Evolutionary conservation across 116 monocot genomes (phyloP).

Genomic region (Posidonia oceanica): DNA sequence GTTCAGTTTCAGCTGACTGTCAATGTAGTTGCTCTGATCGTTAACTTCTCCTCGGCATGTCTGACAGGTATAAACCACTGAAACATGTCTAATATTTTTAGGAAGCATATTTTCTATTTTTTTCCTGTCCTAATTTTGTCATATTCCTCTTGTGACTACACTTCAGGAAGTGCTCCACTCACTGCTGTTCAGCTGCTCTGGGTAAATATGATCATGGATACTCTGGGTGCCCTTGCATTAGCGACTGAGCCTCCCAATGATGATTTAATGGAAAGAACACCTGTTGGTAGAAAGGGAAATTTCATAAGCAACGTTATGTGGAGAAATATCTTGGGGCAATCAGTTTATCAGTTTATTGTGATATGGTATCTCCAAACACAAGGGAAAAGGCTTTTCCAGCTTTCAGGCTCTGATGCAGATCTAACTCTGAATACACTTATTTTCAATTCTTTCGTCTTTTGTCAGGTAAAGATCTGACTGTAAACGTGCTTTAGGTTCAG

Average conservation of each 20-base stretch:
- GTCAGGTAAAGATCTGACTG: slow-evolving; percentile 37
- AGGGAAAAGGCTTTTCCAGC: slow-evolving; percentile 43
- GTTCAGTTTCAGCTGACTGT: slow-evolving; percentile 83
- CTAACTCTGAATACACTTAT: slow-evolving; percentile 53
- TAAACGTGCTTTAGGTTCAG: background rate
- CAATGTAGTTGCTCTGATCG: slow-evolving; percentile 64
- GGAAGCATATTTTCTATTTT: background rate
- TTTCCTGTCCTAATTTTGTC: background rate
- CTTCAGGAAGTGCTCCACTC: slow-evolving; percentile 63
- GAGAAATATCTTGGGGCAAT: slow-evolving; percentile 82
- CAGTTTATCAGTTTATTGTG: slow-evolving; percentile 62
- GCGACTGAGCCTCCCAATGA: slow-evolving; percentile 75
- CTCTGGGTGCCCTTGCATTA: slow-evolving; percentile 80
- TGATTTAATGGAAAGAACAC: slow-evolving; percentile 68
- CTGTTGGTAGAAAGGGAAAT: slow-evolving; percentile 57
- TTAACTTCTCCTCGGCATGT: slow-evolving; percentile 76
- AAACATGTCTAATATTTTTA: background rate
- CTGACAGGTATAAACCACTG: slow-evolving; percentile 34
- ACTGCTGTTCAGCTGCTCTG: slow-evolving; percentile 90
- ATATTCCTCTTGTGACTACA: background rate
- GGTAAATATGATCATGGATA: slow-evolving; percentile 98
- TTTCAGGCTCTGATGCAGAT: slow-evolving; percentile 41
- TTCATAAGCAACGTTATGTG: slow-evolving; percentile 85
- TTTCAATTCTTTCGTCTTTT: slow-evolving; percentile 76
- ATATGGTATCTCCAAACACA: slow-evolving; percentile 59